A percentile compares a stretch with the other conserved stretches of the same genome.
These are phyloP conservation scores for Pichia scutulata DNA, from an alignment of 805 yeast species.

Conservation along the genomic window DNA sequence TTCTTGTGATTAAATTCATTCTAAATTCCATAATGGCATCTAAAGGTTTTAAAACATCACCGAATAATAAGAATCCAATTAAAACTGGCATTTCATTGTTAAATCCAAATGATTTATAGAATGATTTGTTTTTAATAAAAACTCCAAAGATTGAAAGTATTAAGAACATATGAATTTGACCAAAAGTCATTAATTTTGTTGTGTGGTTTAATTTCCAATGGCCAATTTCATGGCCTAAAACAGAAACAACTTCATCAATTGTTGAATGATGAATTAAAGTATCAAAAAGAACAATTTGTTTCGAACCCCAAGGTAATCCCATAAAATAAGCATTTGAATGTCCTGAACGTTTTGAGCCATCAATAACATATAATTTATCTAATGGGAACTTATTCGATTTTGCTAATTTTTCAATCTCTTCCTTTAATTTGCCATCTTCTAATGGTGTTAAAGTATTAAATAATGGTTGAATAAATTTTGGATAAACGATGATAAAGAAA, in stretches of 20 bases:
- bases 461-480: slow-evolving; percentile 83
- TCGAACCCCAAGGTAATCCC: slow-evolving; percentile 90
- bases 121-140: slow-evolving; percentile 70
- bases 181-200: slow-evolving; percentile 59
- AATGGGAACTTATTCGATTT: slow-evolving; percentile 74
- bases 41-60: slow-evolving; percentile 71
- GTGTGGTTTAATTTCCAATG: slow-evolving; percentile 94
- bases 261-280: slow-evolving; percentile 79
- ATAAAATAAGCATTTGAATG: slow-evolving; percentile 96
- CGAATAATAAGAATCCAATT: slow-evolving; percentile 75
- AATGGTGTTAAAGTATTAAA: slow-evolving; percentile 89
- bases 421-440: slow-evolving; percentile 81
- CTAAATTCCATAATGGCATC: slow-evolving; percentile 60
- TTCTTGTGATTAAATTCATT: slow-evolving; percentile 68
- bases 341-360: slow-evolving; percentile 93
- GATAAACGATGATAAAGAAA: slow-evolving; percentile 65
- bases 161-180: slow-evolving; percentile 56
- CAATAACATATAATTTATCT: slow-evolving; percentile 77
- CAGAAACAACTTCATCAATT: slow-evolving; percentile 80
- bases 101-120: slow-evolving; percentile 78
- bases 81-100: slow-evolving; percentile 55
- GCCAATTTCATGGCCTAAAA: slow-evolving; percentile 97
- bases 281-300: slow-evolving; percentile 90
- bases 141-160: slow-evolving; percentile 70
- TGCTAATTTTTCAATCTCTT: slow-evolving; percentile 76